phyloP scores from a whole-genome alignment of 2,329 filamentous ascomycete species.

The Beauveria rudraprayagi region DNA sequence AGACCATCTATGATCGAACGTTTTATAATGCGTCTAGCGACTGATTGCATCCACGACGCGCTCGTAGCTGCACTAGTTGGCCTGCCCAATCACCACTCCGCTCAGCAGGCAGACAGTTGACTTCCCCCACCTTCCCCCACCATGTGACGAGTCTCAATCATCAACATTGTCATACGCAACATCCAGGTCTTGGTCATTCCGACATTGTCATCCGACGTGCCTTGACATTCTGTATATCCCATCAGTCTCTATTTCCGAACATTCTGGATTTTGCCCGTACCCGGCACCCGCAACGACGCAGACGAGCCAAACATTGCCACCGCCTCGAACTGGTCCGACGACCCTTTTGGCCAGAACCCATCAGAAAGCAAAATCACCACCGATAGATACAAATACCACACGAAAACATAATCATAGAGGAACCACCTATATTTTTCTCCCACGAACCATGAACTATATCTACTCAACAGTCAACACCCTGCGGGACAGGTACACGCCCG shows the following conservation, averaged over 20 bases:
- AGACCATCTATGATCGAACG: too few species aligned
- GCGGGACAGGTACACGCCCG: conserved; percentile 83
- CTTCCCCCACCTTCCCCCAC: conserved; percentile 3
- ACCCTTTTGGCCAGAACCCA: not conserved
- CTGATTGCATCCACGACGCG: too few species aligned
- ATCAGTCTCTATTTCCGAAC: not conserved
- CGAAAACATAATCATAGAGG: not conserved
- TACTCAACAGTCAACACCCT: conserved; percentile 89
- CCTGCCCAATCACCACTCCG: too few species aligned
- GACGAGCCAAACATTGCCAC: not conserved
- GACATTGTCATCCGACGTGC: conserved; percentile 1
- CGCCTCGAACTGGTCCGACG: not conserved
- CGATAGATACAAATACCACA: not conserved
- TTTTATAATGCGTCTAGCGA: too few species aligned
- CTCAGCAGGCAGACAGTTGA: not conserved
- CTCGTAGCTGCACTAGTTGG: too few species aligned
- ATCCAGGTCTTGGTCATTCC: not conserved
- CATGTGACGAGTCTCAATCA: conserved; percentile 7
- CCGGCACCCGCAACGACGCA: not conserved
- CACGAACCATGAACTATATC: conserved; percentile 70
- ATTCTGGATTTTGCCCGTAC: not conserved
- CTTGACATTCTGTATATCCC: not conserved
- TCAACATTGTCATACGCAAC: not conserved
- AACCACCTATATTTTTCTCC: not conserved
- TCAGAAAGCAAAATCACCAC: not conserved